A percentile compares a stretch with the other conserved stretches of the same genome.
These are phyloP conservation scores for Pseudogymnoascus sp. DNA, from an alignment of 2,329 filamentous ascomycete species.

Conservation along the genomic window DNA sequence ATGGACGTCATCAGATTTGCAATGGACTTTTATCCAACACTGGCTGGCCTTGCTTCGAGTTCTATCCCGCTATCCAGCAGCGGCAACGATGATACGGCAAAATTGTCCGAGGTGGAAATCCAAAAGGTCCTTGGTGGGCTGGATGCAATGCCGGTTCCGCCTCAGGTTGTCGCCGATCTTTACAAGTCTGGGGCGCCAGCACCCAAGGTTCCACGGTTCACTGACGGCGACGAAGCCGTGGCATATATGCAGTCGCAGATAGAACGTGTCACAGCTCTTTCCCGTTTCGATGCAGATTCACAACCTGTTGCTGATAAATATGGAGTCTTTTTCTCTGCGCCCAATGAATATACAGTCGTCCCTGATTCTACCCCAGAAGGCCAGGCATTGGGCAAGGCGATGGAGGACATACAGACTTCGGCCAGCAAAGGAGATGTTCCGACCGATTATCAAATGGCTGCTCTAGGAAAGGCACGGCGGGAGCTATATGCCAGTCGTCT, in stretches of 20 bases:
- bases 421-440: not conserved
- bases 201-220: not conserved
- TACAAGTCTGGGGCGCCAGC: not conserved
- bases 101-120: not conserved
- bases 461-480: not conserved
- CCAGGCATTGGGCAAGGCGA: not conserved
- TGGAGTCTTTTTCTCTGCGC: not conserved
- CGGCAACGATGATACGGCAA: not conserved
- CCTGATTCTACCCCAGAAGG: not conserved
- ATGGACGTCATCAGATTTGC: not conserved
- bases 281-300: not conserved
- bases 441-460: slow-evolving; percentile 2
- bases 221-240: not conserved
- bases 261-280: not conserved
- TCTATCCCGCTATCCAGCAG: not conserved
- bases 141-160: not conserved
- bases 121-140: not conserved
- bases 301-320: not conserved
- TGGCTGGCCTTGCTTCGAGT: not conserved
- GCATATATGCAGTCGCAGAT: not conserved
- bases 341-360: not conserved
- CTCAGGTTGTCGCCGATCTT: not conserved
- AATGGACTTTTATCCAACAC: not conserved
- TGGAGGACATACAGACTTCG: not conserved
- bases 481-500: not conserved